Percentiles rank a stretch among this genome's conserved stretches.
These are phyloP conservation scores for Lagerstroemia speciosa DNA, from an alignment of 345 rosid species.

Conservation along the genomic window DNA sequence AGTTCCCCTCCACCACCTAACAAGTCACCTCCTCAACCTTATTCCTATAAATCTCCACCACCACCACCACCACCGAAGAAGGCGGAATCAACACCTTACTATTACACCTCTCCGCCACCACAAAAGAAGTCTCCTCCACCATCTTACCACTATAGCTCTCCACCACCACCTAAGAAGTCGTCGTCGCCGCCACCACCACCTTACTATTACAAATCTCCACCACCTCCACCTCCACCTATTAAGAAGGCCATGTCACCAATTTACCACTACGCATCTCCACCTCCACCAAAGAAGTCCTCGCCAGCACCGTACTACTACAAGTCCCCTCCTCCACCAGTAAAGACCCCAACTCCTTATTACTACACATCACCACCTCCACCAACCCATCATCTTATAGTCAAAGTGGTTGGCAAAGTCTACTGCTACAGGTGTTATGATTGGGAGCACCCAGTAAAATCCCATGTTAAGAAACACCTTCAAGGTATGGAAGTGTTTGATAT, in stretches of 20 bases:
- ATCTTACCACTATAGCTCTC: conserved; percentile 36
- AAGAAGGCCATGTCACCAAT: too few species aligned
- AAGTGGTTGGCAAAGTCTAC: conserved; percentile 36
- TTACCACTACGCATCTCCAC: conserved; percentile 13
- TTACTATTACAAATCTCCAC: conserved; percentile 45
- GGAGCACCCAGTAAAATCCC: conserved; percentile 30
- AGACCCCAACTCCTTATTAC: background rate
- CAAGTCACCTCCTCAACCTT: conserved; percentile 17
- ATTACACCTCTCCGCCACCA: background rate
- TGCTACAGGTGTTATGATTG: conserved; percentile 43
- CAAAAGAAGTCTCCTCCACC: conserved; percentile 10
- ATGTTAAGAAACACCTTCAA: conserved; percentile 58
- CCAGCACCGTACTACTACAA: background rate
- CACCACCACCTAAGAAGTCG: conserved; percentile 42
- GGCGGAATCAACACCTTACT: background rate
- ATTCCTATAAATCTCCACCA: conserved; percentile 3
- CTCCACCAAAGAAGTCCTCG: background rate
- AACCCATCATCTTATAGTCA: conserved; percentile 20
- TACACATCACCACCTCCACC: conserved; percentile 13
- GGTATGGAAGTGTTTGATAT: conserved; percentile 26
- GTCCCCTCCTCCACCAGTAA: background rate
- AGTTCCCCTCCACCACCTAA: conserved; percentile 29
- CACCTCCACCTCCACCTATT: too few species aligned
- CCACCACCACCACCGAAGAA: background rate
- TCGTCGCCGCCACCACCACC: conserved; percentile 52